Percentiles rank a stretch among this genome's conserved stretches.
These are phyloP conservation scores for Fraxinus cuspidata DNA, from an alignment of 257 asterid species.

Conservation along the genomic window DNA sequence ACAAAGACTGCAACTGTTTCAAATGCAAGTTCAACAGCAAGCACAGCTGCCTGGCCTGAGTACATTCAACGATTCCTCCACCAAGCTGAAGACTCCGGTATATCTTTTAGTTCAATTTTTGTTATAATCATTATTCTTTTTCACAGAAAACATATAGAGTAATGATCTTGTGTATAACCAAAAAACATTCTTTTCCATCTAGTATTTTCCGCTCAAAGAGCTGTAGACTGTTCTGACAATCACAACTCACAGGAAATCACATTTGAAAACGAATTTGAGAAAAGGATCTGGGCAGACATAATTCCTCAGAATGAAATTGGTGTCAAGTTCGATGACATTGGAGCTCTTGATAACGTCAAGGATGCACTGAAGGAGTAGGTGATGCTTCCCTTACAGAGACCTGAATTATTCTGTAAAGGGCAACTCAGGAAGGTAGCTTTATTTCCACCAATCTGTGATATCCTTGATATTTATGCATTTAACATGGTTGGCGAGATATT, in stretches of 20 bases:
- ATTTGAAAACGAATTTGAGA: conserved; percentile 38
- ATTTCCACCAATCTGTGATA: conserved; percentile 5
- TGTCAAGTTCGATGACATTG: conserved; percentile 42
- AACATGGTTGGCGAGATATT: too few relatives aligned
- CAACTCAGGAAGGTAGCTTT: conserved; percentile 28
- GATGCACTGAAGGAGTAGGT: conserved; percentile 39
- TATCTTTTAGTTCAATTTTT: not conserved
- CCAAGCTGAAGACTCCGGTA: not conserved
- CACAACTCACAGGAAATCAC: conserved; percentile 25
- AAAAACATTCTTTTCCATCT: not conserved
- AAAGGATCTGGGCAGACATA: conserved; percentile 30
- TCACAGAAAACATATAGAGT: not conserved
- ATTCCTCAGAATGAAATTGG: conserved; percentile 31
- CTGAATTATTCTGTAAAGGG: conserved; percentile 41
- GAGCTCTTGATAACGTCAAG: conserved; percentile 38
- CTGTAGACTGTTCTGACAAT: not conserved
- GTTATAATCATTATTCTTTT: not conserved
- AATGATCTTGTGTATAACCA: not conserved
- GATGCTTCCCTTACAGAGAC: conserved; percentile 46
- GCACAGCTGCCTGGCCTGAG: not conserved
- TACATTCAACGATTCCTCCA: not conserved
- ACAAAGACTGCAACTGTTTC: too few relatives aligned
- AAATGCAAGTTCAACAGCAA: too few relatives aligned
- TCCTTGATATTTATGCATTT: not conserved
- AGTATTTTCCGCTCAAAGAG: not conserved